A percentile compares a stretch with the other conserved stretches of the same genome.
Conservation (phyloP, 2,329 filamentous ascomycete genomes). For the Pseudopyricularia cyperi region DNA sequence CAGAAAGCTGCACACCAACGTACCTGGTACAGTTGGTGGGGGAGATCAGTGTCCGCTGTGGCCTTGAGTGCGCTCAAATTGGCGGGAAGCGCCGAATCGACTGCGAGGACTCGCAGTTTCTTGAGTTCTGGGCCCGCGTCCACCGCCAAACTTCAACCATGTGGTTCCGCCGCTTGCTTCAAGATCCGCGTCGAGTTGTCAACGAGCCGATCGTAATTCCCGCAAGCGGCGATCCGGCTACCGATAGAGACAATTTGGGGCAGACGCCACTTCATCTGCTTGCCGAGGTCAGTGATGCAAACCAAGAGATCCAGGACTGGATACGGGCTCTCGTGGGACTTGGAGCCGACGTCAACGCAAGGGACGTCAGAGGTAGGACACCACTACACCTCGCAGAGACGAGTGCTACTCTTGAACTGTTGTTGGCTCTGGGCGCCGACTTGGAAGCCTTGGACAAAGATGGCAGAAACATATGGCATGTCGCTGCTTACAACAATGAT, state of each 20-base stretch:
- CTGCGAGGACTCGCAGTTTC: neutral
- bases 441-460: neutral
- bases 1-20: neutral
- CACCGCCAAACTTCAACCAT: neutral
- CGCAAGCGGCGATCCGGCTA: neutral
- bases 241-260: neutral
- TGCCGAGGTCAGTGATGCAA: neutral
- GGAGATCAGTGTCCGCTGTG: neutral
- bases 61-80: neutral
- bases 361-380: neutral
- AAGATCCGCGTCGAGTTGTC: neutral
- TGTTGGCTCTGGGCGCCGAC: neutral
- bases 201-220: neutral
- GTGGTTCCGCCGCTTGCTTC: neutral
- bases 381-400: neutral
- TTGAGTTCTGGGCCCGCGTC: neutral
- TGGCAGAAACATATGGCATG: slow-evolving; percentile 1
- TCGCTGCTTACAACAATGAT: neutral
- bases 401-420: neutral
- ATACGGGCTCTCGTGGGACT: neutral
- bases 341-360: neutral
- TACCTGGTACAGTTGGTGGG: neutral
- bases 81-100: neutral
- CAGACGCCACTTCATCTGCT: slow-evolving; percentile 1
- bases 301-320: neutral